Evolutionary conservation across 805 yeast species (phyloP).

Genomic region (Hyphopichia homilentoma): DNA sequence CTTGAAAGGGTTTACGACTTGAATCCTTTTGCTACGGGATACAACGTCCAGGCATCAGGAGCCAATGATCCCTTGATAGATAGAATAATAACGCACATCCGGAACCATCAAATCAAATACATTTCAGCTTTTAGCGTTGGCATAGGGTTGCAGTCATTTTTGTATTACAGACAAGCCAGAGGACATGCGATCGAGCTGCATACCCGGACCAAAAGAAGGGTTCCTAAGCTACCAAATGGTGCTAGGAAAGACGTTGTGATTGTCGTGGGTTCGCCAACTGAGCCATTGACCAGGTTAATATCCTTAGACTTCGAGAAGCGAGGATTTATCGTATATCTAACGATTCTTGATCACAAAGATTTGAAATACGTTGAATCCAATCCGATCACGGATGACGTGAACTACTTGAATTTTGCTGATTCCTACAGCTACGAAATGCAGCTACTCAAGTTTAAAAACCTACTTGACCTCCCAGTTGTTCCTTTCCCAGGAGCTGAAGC

Average conservation of each 20-base stretch:
- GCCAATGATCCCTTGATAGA: background rate
- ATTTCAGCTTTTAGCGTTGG: slow-evolving; percentile 22
- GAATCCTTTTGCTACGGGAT: slow-evolving; percentile 11
- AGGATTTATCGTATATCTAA: slow-evolving; percentile 78
- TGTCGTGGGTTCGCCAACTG: slow-evolving; percentile 72
- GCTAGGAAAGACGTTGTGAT: slow-evolving; percentile 73
- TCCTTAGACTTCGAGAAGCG: slow-evolving; percentile 73
- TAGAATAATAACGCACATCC: slow-evolving; percentile 2
- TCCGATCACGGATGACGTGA: slow-evolving; percentile 66
- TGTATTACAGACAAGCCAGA: slow-evolving; percentile 5
- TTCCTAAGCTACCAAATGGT: slow-evolving; percentile 61
- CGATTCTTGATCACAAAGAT: slow-evolving; percentile 64
- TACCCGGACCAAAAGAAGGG: slow-evolving; percentile 43
- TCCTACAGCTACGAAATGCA: slow-evolving; percentile 44
- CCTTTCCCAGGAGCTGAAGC: slow-evolving; percentile 59
- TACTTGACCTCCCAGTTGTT: slow-evolving; percentile 50
- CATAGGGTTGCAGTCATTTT: slow-evolving; percentile 15
- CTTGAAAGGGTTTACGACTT: slow-evolving; percentile 9
- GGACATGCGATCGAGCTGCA: background rate
- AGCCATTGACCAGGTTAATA: slow-evolving; percentile 64
- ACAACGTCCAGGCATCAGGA: too few relatives aligned
- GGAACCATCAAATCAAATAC: slow-evolving; percentile 4
- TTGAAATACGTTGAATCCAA: slow-evolving; percentile 44
- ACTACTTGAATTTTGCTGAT: slow-evolving; percentile 56
- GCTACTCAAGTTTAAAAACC: slow-evolving; percentile 44